These are phyloP conservation scores for Uncinocarpus reesii DNA, from an alignment of 2,329 filamentous ascomycete species.

Conservation along the genomic window DNA sequence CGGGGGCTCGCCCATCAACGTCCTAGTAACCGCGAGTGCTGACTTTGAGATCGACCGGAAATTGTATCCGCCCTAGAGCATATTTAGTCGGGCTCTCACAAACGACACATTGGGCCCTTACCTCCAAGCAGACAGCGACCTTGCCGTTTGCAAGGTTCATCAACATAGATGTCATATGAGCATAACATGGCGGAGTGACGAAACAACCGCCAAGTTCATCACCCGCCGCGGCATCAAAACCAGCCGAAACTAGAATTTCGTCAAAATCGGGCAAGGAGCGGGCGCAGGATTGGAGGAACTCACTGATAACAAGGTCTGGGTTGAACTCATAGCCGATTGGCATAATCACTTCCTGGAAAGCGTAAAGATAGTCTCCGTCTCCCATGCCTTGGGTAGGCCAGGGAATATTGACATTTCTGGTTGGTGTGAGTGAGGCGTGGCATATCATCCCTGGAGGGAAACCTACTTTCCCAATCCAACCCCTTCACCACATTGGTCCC, in stretches of 20 bases:
- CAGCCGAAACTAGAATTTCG: conserved; percentile 59
- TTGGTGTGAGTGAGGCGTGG: background rate
- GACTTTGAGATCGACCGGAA: conserved; percentile 85
- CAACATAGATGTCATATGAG: conserved; percentile 98
- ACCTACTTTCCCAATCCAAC: conserved; percentile 46
- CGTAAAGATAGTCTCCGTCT: conserved; percentile 91
- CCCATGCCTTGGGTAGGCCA: conserved; percentile 70
- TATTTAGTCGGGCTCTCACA: background rate
- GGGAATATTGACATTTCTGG: conserved; percentile 56
- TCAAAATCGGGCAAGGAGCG: conserved; percentile 10
- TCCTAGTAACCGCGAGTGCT: conserved; percentile 79
- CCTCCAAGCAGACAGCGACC: conserved; percentile 80
- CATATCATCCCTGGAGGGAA: background rate
- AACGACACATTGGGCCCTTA: conserved; percentile 17
- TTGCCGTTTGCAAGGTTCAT: conserved; percentile 89
- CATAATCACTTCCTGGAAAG: conserved; percentile 94
- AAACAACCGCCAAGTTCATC: conserved; percentile 89
- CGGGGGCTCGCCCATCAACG: conserved; percentile 91
- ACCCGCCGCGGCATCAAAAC: conserved; percentile 89
- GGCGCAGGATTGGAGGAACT: conserved; percentile 15
- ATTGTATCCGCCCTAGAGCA: conserved; percentile 69
- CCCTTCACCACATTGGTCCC: conserved; percentile 49
- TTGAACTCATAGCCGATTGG: conserved; percentile 88
- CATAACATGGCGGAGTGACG: conserved; percentile 82
- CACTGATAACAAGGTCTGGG: conserved; percentile 76